Conservation (phyloP, 2,329 filamentous ascomycete genomes). For the Chaetomium strumarium region DNA sequence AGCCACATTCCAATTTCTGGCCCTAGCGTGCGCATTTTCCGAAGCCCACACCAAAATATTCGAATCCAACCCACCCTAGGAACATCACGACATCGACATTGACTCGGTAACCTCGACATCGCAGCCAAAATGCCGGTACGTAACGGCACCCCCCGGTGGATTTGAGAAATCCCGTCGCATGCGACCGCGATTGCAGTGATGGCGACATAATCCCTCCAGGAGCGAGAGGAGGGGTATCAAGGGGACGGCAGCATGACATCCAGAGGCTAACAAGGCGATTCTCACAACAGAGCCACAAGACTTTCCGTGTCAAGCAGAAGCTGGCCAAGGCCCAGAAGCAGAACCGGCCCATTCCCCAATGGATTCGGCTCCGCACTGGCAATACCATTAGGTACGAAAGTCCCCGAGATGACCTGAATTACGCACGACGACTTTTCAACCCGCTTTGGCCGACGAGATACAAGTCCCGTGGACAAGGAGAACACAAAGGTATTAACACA, state of each 20-base stretch:
- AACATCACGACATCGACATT: constrained; percentile 27
- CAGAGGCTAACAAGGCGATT: constrained; percentile 21
- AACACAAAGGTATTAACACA: not conserved
- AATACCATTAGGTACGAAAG: constrained; percentile 96
- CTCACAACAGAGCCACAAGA: constrained; percentile 83
- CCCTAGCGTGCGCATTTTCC: constrained; percentile 24
- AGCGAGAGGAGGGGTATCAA: constrained; percentile 1
- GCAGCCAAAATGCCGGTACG: constrained; percentile 38
- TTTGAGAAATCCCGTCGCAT: not conserved
- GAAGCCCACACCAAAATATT: constrained; percentile 27
- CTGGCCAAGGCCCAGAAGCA: constrained; percentile 99
- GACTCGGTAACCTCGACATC: constrained; percentile 30
- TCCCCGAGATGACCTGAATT: not conserved
- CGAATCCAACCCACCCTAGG: constrained; percentile 24
- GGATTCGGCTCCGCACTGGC: constrained; percentile 96
- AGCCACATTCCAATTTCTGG: constrained; percentile 21
- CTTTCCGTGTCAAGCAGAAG: constrained; percentile 99
- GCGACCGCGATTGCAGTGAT: not conserved
- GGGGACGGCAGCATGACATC: not conserved
- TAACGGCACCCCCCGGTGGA: constrained; percentile 13
- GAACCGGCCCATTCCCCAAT: constrained; percentile 99
- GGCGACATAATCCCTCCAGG: constrained; percentile 1
- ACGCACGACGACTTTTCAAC: not conserved
- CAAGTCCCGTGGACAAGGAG: not conserved
- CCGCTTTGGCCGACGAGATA: not conserved